phyloP scores from a whole-genome alignment of 1,284 basidiomycete species.

The Sporisorium graminicola region DNA sequence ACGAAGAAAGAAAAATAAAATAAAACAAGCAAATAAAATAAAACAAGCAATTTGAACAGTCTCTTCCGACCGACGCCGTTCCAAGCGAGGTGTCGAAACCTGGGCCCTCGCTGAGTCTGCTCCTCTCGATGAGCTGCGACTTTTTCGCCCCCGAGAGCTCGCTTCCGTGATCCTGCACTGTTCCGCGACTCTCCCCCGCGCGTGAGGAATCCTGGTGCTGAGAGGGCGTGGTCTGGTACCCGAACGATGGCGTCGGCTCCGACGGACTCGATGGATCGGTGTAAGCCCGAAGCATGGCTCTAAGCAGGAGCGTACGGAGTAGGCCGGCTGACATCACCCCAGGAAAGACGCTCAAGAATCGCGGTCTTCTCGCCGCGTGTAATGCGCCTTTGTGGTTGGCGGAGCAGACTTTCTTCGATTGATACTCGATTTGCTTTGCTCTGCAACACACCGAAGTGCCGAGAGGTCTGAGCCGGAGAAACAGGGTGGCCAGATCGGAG shows the following conservation, averaged over 20 bases:
- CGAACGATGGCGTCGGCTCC: not conserved
- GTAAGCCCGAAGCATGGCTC: not conserved
- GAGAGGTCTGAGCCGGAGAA: not conserved
- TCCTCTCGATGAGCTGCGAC: not conserved
- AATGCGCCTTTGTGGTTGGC: too few relatives aligned
- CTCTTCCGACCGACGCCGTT: conserved; percentile 7
- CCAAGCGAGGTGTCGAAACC: conserved; percentile 8
- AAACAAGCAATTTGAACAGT: not conserved
- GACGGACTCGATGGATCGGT: not conserved
- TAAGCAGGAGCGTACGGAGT: too few relatives aligned
- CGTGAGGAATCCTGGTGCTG: not conserved
- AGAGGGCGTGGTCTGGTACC: too few relatives aligned
- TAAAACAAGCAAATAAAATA: not conserved
- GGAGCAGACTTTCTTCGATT: too few relatives aligned
- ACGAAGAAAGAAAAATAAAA: not conserved
- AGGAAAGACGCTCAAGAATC: too few relatives aligned
- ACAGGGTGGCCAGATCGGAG: not conserved
- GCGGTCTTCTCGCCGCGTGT: too few relatives aligned
- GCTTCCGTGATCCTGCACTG: not conserved
- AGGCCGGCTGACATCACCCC: too few relatives aligned
- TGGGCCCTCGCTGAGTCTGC: not conserved
- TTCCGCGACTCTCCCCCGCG: not conserved
- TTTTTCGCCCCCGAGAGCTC: not conserved
- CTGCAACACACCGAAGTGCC: not conserved
- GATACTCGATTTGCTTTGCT: too few relatives aligned